Evolutionary conservation across 1,284 basidiomycete genomes (phyloP).

Genomic region (Malassezia restricta): DNA sequence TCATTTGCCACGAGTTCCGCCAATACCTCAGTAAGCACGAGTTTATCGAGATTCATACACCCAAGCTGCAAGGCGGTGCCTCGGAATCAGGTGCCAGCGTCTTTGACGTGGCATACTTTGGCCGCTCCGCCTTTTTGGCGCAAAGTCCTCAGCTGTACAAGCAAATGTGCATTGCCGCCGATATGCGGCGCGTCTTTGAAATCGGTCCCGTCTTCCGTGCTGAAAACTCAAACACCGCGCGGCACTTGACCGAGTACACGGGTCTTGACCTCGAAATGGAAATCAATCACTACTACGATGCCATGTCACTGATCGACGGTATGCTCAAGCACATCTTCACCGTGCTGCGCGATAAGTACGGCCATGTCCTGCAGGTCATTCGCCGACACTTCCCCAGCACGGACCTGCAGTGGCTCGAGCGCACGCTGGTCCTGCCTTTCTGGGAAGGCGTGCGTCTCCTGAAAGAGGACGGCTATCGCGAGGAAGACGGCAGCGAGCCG

Average conservation of each 20-base stretch:
- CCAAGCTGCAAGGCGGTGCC: constrained; percentile 39
- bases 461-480: constrained; percentile 40
- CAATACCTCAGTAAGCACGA: constrained; percentile 26
- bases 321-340: constrained; percentile 41
- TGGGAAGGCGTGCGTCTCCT: constrained; percentile 69
- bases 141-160: constrained; percentile 41
- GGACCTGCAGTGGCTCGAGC: constrained; percentile 44
- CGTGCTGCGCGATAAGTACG: constrained; percentile 21
- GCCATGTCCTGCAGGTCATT: constrained; percentile 23
- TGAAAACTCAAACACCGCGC: constrained; percentile 41
- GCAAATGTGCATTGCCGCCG: constrained; percentile 41
- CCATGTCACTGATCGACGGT: constrained; percentile 32
- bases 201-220: constrained; percentile 43
- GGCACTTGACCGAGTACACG: constrained; percentile 42
- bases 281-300: constrained; percentile 40
- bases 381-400: constrained; percentile 28
- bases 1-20: constrained; percentile 34
- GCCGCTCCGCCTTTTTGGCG: constrained; percentile 34
- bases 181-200: constrained; percentile 40
- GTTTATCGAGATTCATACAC: constrained; percentile 41
- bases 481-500: constrained; percentile 32
- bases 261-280: constrained; percentile 43
- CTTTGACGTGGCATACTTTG: constrained; percentile 42
- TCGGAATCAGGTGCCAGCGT: constrained; percentile 39
- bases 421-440: constrained; percentile 58